Conservation (phyloP, 495 filamentous ascomycete genomes). For the Penicillium manginii region DNA sequence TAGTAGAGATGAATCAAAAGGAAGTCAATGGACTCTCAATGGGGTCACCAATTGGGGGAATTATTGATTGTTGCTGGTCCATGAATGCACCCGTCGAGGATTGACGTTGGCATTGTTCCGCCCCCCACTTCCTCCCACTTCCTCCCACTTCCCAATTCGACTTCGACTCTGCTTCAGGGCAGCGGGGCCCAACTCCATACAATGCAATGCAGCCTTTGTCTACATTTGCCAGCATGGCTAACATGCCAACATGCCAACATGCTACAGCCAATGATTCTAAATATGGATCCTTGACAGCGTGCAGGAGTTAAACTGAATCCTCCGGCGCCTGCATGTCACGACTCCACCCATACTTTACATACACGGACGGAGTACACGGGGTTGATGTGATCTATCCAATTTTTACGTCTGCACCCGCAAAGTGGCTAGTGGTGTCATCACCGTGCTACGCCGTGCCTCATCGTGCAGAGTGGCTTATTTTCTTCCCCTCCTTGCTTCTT, state of each 20-base stretch:
- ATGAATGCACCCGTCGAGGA: constrained; percentile 7
- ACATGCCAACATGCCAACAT: background rate
- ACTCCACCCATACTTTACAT: constrained; percentile 1
- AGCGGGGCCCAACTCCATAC: background rate
- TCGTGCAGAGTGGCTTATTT: constrained; percentile 14
- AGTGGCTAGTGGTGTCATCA: constrained; percentile 20
- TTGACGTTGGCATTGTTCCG: constrained; percentile 30
- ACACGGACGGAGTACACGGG: constrained; percentile 7
- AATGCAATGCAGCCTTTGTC: background rate
- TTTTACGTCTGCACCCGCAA: constrained; percentile 20
- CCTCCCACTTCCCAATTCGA: no score
- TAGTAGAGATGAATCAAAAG: background rate
- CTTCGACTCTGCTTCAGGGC: no score
- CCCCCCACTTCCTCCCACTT: constrained; percentile 20
- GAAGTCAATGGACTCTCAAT: no score
- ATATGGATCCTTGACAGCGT: constrained; percentile 15
- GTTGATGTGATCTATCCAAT: constrained; percentile 26
- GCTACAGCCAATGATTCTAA: background rate
- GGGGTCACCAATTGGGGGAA: no score
- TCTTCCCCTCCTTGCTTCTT: constrained; percentile 8
- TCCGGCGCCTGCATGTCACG: constrained; percentile 29
- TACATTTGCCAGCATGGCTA: background rate
- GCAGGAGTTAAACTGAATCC: constrained; percentile 25
- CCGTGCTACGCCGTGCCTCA: constrained; percentile 8
- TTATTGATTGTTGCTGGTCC: background rate